Conservation (phyloP, 2,329 filamentous ascomycete species). For the Trichoderma oligosporum region DNA sequence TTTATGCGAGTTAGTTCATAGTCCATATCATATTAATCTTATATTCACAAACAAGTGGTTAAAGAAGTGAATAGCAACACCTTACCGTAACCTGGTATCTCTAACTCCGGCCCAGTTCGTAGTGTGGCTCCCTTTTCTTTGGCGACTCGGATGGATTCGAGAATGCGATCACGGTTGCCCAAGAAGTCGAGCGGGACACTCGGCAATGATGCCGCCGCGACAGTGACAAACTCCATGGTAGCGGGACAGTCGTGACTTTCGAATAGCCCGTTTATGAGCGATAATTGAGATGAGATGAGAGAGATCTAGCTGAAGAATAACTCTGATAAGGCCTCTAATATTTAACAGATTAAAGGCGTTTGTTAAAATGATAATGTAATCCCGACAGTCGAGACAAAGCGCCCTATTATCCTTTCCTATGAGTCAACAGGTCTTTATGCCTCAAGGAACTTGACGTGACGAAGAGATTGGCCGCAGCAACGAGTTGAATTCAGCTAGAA, state of each 20-base stretch:
- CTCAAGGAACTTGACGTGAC: no score
- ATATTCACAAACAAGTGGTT: not conserved
- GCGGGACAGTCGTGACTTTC: not conserved
- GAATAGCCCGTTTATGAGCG: not conserved
- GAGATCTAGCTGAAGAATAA: no score
- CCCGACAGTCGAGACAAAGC: no score
- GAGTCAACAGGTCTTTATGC: no score
- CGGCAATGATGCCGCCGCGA: not conserved
- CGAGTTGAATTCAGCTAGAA: no score
- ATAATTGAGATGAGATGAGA: no score
- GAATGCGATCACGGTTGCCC: slow-evolving; percentile 61
- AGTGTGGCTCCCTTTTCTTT: slow-evolving; percentile 60
- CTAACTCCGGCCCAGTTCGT: slow-evolving; percentile 57
- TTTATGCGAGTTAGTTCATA: slow-evolving; percentile 24
- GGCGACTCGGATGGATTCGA: slow-evolving; percentile 57
- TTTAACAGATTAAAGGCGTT: no score
- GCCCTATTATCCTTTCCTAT: no score
- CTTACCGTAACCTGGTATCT: slow-evolving; percentile 36
- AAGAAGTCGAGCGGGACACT: not conserved
- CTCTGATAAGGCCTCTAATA: no score
- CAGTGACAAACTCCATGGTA: not conserved
- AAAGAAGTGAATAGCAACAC: not conserved
- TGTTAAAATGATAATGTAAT: no score
- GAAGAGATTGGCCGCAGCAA: no score
- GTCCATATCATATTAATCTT: not conserved